Evolutionary conservation across 768 basidiomycete species (phyloP).

Genomic region (Clitopilus passeckerianus): DNA sequence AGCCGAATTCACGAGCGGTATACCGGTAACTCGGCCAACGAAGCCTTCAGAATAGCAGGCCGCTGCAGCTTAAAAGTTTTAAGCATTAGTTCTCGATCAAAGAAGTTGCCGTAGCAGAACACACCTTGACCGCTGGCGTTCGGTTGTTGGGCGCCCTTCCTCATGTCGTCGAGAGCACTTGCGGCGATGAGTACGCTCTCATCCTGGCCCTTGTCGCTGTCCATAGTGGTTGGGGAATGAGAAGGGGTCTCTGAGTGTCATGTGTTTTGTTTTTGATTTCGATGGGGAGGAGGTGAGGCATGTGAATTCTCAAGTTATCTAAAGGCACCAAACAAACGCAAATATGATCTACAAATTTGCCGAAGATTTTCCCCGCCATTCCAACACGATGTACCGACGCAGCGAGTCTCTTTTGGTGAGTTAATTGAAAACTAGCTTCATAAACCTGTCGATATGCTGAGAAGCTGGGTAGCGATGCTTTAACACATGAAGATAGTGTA

Average conservation of each 20-base stretch:
- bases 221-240: slow-evolving; percentile 14
- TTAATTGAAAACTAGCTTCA: too few relatives aligned
- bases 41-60: slow-evolving; percentile 24
- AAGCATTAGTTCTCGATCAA: background rate
- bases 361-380: background rate
- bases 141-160: slow-evolving; percentile 34
- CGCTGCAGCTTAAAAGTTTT: slow-evolving; percentile 4
- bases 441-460: too few relatives aligned
- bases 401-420: too few relatives aligned
- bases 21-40: slow-evolving; percentile 51
- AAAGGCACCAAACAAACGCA: background rate
- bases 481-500: too few relatives aligned
- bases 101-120: background rate
- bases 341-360: background rate
- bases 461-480: too few relatives aligned
- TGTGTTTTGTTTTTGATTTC: background rate
- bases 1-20: slow-evolving; percentile 73
- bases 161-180: slow-evolving; percentile 74
- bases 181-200: slow-evolving; percentile 80
- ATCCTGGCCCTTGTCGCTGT: slow-evolving; percentile 41
- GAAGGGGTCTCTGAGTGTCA: background rate
- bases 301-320: background rate
- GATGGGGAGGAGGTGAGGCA: background rate
- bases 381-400: too few relatives aligned
- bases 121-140: slow-evolving; percentile 6